A percentile compares a stretch with the other conserved stretches of the same genome.
Evolutionary conservation across 2,329 filamentous ascomycete species (phyloP).

Genomic region (Trichophyton verrucosum): DNA sequence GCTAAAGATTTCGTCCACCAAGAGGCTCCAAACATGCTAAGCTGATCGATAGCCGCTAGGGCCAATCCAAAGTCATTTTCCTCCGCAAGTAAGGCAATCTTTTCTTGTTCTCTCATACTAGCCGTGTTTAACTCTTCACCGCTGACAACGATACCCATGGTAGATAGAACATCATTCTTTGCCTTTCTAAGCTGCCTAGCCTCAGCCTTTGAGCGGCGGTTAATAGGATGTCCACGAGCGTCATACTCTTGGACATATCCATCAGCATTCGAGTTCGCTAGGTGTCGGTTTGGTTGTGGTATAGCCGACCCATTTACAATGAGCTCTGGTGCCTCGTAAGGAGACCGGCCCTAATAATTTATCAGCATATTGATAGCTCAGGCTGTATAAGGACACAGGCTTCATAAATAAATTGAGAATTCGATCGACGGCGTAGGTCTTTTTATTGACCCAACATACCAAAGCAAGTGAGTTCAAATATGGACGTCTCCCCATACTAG

Average conservation of each 20-base stretch:
- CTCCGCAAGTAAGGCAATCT: slow-evolving; percentile 25
- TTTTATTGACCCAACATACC: slow-evolving; percentile 23
- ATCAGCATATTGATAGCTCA: slow-evolving; percentile 13
- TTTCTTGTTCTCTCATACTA: slow-evolving; percentile 27
- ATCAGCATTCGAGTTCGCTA: slow-evolving; percentile 22
- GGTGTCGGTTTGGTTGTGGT: neutral
- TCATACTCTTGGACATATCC: slow-evolving; percentile 39
- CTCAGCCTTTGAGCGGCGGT: slow-evolving; percentile 29
- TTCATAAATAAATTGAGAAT: neutral
- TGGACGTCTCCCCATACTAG: slow-evolving; percentile 33
- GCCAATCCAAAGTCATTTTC: slow-evolving; percentile 35
- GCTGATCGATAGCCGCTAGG: slow-evolving; percentile 31
- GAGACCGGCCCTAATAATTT: slow-evolving; percentile 31
- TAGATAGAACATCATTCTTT: slow-evolving; percentile 40
- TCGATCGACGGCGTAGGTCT: too few relatives aligned
- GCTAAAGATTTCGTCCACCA: slow-evolving; percentile 32
- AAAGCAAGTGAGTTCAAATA: slow-evolving; percentile 35
- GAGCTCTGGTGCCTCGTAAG: slow-evolving; percentile 32
- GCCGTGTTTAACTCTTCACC: slow-evolving; percentile 27
- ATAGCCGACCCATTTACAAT: slow-evolving; percentile 6
- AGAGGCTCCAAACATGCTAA: slow-evolving; percentile 29
- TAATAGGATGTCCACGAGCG: slow-evolving; percentile 36
- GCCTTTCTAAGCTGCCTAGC: slow-evolving; percentile 33
- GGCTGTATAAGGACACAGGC: neutral
- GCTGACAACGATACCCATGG: slow-evolving; percentile 37